Evolutionary conservation across 805 yeast genomes (phyloP), one percentile per base, ranked within the genome.

Genomic region (Wickerhamomyces chambardii): DNA sequence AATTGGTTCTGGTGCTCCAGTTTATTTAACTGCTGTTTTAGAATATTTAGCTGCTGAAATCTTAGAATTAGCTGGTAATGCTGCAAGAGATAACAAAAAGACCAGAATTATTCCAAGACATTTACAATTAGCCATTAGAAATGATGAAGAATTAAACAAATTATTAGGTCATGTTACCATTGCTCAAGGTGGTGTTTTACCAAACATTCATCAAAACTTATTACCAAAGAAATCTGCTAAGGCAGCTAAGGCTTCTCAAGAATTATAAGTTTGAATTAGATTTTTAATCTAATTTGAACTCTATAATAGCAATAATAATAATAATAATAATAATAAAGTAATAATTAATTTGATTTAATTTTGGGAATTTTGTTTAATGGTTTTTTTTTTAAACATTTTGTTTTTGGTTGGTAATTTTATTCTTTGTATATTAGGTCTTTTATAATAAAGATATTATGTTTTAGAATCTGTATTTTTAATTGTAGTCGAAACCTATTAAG

Each of bases 1-100:
- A 74, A 82, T 90, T 55, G 97, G 97, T 78, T 87, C 97, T 51
- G 96, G 95, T 79, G 97, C 97, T 57, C 97, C 97, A 70, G 90
- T 90, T 46, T 90, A 89, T 72, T 75, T 90, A 61, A 89, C 97
- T 51, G 95, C 97, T 38, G 97, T 90, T 40, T 75, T 90, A 56
- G 97, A 90, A 70, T 90, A 90, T 66, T 77, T 90, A 63, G 89
- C 96, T 61, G 97, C 97, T 52, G 97, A 90, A 78, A 86, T 90
- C 50, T 79, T 90, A 58, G 97, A 90, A 73, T 81, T 86, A 67
- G 97, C 97, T 45, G 97, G 97, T 75, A 86, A 86, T 71, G 97
- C 97, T 53, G 97, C 97, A 44, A 84, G 95, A 75, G 97, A 90
- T 69, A 87, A 85, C 89, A 90, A 90, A 79, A 92, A 90, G 78